phyloP scores from a whole-genome alignment of 2,329 filamentous ascomycete species.

The Leptographium radiaticola region DNA sequence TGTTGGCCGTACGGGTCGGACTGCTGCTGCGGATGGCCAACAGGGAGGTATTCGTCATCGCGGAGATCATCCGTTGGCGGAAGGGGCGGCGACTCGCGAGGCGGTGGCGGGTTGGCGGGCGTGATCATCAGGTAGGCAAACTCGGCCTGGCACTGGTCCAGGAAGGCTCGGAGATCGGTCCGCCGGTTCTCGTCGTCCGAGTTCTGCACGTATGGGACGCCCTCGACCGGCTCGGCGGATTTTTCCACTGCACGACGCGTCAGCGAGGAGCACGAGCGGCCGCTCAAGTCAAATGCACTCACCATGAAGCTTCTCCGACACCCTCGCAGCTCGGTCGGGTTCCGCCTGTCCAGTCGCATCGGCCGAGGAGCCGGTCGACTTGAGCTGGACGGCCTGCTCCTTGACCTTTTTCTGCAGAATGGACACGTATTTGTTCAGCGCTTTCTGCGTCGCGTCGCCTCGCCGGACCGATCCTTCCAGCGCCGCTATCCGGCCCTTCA shows the following conservation, averaged over 20 bases:
- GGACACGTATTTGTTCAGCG: slow-evolving; percentile 76
- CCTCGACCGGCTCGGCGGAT: slow-evolving; percentile 29
- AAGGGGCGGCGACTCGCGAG: slow-evolving; percentile 43
- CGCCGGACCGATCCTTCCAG: slow-evolving; percentile 83
- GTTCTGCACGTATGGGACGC: slow-evolving; percentile 30
- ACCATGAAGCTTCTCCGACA: slow-evolving; percentile 7
- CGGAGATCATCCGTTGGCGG: slow-evolving; percentile 46
- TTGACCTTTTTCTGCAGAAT: slow-evolving; percentile 83
- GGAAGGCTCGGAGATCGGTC: slow-evolving; percentile 43
- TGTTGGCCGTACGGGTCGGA: slow-evolving; percentile 25
- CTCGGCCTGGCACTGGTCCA: slow-evolving; percentile 52
- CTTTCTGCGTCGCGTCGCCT: slow-evolving; percentile 77
- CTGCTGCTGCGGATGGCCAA: slow-evolving; percentile 39
- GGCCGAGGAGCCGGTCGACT: slow-evolving; percentile 29
- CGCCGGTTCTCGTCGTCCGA: slow-evolving; percentile 37
- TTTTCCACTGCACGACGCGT: slow-evolving; percentile 21
- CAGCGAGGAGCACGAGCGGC: background rate
- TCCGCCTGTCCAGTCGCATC: slow-evolving; percentile 31
- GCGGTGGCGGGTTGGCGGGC: slow-evolving; percentile 50
- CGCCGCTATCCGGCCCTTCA: slow-evolving; percentile 93
- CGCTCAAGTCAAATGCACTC: background rate
- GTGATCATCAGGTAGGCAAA: slow-evolving; percentile 58
- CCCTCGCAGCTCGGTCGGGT: slow-evolving; percentile 24
- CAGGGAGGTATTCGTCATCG: slow-evolving; percentile 35
- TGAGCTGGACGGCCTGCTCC: slow-evolving; percentile 63